Conservation (phyloP, 257 asterid species). For the Solanum habrochaites region DNA sequence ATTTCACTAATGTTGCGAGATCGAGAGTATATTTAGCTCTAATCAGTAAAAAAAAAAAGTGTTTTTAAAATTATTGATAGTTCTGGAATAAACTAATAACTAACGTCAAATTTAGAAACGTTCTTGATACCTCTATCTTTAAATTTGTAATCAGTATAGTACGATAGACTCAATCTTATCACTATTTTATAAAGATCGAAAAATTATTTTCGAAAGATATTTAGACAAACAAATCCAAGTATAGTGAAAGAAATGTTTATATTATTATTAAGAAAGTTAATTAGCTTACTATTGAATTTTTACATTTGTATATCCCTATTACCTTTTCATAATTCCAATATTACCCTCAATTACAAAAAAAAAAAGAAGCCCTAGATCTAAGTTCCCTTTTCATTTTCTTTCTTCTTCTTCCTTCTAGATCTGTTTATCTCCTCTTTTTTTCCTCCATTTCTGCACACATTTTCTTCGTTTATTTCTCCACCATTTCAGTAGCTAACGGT, state of each 20-base stretch:
- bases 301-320: background rate
- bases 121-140: too few species aligned
- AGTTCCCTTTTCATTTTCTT: background rate
- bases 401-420: background rate
- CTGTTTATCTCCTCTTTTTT: background rate
- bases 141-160: rapidly evolving
- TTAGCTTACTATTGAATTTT: background rate
- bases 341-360: background rate
- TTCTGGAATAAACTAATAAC: too few species aligned
- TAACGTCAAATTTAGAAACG: rapidly evolving
- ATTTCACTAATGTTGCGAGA: too few species aligned
- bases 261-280: background rate
- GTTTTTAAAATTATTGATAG: rapidly evolving
- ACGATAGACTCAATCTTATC: too few species aligned
- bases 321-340: background rate
- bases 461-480: background rate
- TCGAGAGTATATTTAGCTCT: too few species aligned
- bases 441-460: background rate
- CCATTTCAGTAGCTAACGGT: background rate
- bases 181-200: too few species aligned
- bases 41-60: too few species aligned
- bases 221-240: too few species aligned
- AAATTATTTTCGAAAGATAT: rapidly evolving
- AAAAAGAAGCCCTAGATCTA: background rate
- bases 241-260: background rate